Base-by-base conservation (phyloP, 139 green algal species). In the Edaphochlamys debaryana region DNA sequence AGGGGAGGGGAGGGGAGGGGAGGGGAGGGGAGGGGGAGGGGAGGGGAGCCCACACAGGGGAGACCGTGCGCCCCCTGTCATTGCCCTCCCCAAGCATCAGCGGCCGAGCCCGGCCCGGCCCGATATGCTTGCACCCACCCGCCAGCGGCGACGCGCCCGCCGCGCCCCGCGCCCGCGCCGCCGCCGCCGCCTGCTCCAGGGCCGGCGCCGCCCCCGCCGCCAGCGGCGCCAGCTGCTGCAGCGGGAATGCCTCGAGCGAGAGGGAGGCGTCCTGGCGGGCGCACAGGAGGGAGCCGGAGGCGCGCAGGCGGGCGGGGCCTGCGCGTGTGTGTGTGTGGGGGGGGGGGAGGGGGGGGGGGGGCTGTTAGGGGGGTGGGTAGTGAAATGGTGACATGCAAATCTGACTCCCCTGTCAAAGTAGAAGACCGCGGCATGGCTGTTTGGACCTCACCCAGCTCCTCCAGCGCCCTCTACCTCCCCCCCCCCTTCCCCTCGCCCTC, bases 221-320 rank as follows among this genome's bases (percentile, higher is more conserved):
- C 19, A 98, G 69, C 20, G 93, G 93, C 50, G 90, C 85, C 67
- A 98, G 88, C 67, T 92, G 79, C 27, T 89, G 88, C 45, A 95
- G 87, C 4, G 96, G 96, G 74, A 98, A 97, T 87, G 97, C 93
- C 27, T 84, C 93, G 30, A 98, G 79, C 40, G 90, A 30, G 50
- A 98, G 72, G 17, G 85, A 85, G 2, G 96, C 94, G 71, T 98
- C 90, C 90, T 99, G 95, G 32, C 83, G 71, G 6, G 90, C 79
- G 17, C 92, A 92, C 79, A 98, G 88, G 85, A 98, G 88, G 32
- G 80, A 84, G 38, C 92, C 95, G 22, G 74, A 75, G n/a, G 92
- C 56, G 29, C 83, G 82, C 25, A 93, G 79, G 20, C 56, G 77
- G 19, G 91, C 91, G 11, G 82, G 76, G 34, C 84, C 84, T 81